Conservation (phyloP, 176 grass and related monocot species). For the Avena eriantha region DNA sequence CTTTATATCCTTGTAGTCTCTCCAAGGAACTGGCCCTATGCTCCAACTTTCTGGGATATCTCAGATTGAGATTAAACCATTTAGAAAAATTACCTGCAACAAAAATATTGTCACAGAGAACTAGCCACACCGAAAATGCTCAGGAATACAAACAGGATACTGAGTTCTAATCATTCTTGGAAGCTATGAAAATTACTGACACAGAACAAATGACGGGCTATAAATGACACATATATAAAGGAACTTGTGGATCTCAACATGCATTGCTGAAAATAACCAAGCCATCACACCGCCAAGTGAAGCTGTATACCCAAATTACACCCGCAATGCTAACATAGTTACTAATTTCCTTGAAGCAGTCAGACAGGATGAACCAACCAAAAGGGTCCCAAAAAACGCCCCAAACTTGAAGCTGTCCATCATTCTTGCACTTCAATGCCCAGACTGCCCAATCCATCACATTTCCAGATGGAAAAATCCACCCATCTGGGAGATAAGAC, state of each 20-base stretch:
- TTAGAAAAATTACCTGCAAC: constrained; percentile 40
- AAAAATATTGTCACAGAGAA: constrained; percentile 29
- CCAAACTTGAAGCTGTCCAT: constrained; percentile 30
- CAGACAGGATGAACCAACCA: constrained; percentile 33
- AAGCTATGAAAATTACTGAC: constrained; percentile 4
- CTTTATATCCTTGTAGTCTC: constrained; percentile 44
- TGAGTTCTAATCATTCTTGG: not conserved
- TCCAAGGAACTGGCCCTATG: constrained; percentile 27
- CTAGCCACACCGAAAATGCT: constrained; percentile 24
- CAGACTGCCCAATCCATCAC: constrained; percentile 14
- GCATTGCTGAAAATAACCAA: constrained; percentile 39
- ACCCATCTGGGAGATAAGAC: constrained; percentile 8
- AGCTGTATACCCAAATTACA: constrained; percentile 27
- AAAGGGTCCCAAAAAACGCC: constrained; percentile 38
- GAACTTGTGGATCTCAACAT: constrained; percentile 21
- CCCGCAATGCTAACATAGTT: constrained; percentile 14
- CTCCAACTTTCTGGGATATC: constrained; percentile 31
- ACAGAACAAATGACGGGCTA: not conserved
- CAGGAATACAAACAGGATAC: not conserved
- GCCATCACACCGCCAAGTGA: constrained; percentile 29
- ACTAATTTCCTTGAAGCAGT: constrained; percentile 32
- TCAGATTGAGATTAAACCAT: constrained; percentile 46
- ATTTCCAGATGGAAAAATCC: constrained; percentile 37
- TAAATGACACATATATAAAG: not conserved
- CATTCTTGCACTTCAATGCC: constrained; percentile 13